These are phyloP conservation scores for Podaxis carcinomalis DNA, from an alignment of 768 basidiomycete species.

Conservation along the genomic window DNA sequence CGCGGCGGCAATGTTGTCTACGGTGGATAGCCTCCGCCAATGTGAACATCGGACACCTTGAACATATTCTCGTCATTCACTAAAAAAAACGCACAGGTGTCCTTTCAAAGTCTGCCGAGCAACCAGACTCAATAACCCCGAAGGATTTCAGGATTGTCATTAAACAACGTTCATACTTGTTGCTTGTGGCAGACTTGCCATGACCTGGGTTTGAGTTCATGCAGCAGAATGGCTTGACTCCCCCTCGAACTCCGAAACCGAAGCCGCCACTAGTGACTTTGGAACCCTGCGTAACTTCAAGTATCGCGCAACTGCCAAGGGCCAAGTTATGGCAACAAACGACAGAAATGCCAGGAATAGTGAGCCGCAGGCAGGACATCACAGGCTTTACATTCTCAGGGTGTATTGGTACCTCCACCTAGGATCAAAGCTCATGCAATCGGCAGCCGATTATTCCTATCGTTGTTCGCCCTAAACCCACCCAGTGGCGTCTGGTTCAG, in stretches of 20 bases:
- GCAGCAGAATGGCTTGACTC: neutral
- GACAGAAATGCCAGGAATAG: neutral
- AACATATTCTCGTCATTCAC: too few relatives aligned
- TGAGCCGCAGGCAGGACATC: neutral
- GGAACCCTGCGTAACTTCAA: neutral
- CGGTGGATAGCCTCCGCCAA: too few relatives aligned
- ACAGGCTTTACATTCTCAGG: neutral
- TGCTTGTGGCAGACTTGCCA: neutral
- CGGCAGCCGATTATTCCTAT: neutral
- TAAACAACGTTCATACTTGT: too few relatives aligned
- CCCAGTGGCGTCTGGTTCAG: neutral
- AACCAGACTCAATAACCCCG: too few relatives aligned
- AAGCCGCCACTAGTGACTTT: neutral
- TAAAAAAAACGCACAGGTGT: too few relatives aligned
- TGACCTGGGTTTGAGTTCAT: neutral
- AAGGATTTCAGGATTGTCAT: too few relatives aligned
- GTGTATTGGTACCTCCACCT: neutral
- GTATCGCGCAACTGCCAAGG: neutral
- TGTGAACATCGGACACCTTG: too few relatives aligned
- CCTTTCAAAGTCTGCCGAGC: too few relatives aligned
- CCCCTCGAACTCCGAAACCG: neutral
- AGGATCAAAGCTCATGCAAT: neutral
- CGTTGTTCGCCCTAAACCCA: neutral
- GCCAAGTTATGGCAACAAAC: neutral
- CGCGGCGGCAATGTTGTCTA: too few relatives aligned